Conservation (phyloP, 352 stramenopile genomes). For the Phytopythium vexans region DNA sequence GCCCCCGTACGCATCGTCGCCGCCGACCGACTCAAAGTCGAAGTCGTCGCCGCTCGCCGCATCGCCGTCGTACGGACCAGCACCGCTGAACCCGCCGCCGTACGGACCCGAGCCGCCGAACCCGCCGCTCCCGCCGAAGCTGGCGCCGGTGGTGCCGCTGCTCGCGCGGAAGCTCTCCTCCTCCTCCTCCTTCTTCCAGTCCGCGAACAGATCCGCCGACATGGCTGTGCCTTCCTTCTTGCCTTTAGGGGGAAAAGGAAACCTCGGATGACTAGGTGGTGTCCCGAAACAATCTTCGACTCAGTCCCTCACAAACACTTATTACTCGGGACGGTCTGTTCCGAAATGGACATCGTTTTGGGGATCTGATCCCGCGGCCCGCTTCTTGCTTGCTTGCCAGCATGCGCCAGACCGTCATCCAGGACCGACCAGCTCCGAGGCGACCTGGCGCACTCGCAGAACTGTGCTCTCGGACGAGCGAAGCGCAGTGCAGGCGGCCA, state of each 20-base stretch:
- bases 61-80: constrained; percentile 27
- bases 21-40: constrained; percentile 57
- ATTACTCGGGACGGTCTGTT: not conserved
- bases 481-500: not conserved
- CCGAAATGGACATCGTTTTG: not conserved
- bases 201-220: constrained; percentile 87
- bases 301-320: not conserved
- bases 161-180: constrained; percentile 17
- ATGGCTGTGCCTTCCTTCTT: constrained; percentile 32
- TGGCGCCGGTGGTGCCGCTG: constrained; percentile 8
- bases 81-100: constrained; percentile 9
- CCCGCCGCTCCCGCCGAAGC: constrained; percentile 13
- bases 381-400: too few relatives aligned
- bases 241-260: not conserved
- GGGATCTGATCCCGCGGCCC: too few relatives aligned
- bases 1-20: constrained; percentile 29
- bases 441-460: too few relatives aligned
- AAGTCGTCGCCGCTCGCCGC: constrained; percentile 65
- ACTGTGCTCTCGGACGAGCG: too few relatives aligned
- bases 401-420: too few relatives aligned
- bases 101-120: constrained; percentile 42
- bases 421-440: too few relatives aligned
- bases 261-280: not conserved
- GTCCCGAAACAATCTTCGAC: constrained; percentile 1
- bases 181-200: constrained; percentile 86